These are phyloP conservation scores for Tricholoma sp. DNA, from an alignment of 768 basidiomycete species.

Conservation along the genomic window DNA sequence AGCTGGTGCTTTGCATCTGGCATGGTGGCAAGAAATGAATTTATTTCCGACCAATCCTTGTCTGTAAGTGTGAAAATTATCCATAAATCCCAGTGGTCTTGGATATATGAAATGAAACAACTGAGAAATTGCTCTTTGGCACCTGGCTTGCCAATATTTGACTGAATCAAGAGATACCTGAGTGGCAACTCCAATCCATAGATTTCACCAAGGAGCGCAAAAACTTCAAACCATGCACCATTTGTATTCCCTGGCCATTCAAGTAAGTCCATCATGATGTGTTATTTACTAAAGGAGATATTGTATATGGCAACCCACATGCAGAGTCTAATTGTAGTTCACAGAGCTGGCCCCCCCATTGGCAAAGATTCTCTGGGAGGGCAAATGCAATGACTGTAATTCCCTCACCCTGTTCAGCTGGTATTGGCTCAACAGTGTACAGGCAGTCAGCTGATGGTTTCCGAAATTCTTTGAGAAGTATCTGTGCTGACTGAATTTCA, in stretches of 20 bases:
- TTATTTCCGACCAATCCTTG: background rate
- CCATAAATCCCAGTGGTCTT: background rate
- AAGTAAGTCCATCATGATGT: too few species aligned
- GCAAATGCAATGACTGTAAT: constrained; percentile 20
- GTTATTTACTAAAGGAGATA: too few species aligned
- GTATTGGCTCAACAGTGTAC: background rate
- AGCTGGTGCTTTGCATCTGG: background rate
- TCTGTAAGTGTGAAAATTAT: background rate
- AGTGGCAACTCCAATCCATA: background rate
- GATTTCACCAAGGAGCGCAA: background rate
- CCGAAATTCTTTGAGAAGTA: background rate
- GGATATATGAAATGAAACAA: too few species aligned
- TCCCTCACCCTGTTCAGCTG: background rate
- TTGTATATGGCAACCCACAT: too few species aligned
- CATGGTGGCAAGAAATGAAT: background rate
- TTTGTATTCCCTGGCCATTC: background rate
- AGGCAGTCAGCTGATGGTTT: too few species aligned
- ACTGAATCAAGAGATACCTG: background rate
- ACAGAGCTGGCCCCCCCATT: constrained; percentile 17
- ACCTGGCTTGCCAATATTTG: background rate
- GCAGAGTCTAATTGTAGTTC: constrained; percentile 23
- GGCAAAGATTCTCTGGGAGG: constrained; percentile 16
- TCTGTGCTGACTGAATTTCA: background rate
- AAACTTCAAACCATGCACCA: background rate
- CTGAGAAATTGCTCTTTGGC: background rate